Percentiles rank a stretch among this genome's conserved stretches.
These are phyloP conservation scores for Cladosporium halotolerans DNA, from an alignment of 2,329 filamentous ascomycete species.

Conservation along the genomic window DNA sequence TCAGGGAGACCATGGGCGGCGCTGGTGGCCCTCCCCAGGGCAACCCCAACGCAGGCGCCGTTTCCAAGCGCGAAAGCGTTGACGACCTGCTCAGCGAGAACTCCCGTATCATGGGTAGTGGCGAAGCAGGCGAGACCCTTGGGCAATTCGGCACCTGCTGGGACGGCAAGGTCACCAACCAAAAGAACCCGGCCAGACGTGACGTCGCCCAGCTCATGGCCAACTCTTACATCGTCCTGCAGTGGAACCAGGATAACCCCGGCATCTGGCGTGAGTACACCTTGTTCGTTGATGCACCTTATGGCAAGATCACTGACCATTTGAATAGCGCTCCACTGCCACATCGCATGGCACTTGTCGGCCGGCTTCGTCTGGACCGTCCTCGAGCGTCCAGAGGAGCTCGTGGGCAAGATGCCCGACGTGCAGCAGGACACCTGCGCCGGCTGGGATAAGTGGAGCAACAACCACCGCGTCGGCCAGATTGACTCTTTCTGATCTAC, in stretches of 20 bases:
- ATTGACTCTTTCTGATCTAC: slow-evolving; percentile 36
- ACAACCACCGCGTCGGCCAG: slow-evolving; percentile 42
- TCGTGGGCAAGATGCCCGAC: slow-evolving; percentile 34
- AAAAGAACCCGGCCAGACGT: slow-evolving; percentile 35
- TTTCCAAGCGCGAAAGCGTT: neutral
- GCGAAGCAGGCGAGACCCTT: slow-evolving; percentile 5
- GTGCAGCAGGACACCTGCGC: slow-evolving; percentile 46
- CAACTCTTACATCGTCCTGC: slow-evolving; percentile 29
- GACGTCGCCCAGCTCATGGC: slow-evolving; percentile 30
- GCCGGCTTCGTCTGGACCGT: slow-evolving; percentile 23
- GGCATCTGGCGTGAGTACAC: slow-evolving; percentile 26
- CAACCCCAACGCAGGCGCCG: neutral
- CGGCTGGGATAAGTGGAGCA: slow-evolving; percentile 47
- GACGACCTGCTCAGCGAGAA: neutral
- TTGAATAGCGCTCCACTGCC: slow-evolving; percentile 17
- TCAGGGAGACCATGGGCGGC: neutral
- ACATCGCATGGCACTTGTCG: slow-evolving; percentile 24
- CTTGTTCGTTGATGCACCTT: neutral
- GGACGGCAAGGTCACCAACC: slow-evolving; percentile 35
- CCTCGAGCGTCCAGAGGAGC: slow-evolving; percentile 16
- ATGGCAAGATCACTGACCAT: neutral
- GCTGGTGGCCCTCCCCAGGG: neutral
- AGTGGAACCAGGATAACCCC: slow-evolving; percentile 32
- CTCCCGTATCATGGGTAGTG: neutral
- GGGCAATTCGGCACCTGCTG: slow-evolving; percentile 21